phyloP scores from a whole-genome alignment of 2,329 filamentous ascomycete species.

The Xenosphaeropsis pyriputrescens region DNA sequence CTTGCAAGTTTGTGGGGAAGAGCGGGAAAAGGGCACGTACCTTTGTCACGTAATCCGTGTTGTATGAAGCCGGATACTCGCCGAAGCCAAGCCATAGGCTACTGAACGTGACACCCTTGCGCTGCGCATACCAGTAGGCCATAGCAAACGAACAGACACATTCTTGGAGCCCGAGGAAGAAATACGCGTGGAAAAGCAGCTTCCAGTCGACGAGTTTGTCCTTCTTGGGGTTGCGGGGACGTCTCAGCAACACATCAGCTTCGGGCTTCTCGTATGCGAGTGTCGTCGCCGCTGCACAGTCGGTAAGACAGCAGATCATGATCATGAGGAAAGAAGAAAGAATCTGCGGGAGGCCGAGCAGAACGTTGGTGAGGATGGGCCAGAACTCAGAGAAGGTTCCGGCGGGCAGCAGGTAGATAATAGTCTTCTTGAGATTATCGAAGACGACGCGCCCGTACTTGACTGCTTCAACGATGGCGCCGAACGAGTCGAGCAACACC shows the following conservation, averaged over 20 bases:
- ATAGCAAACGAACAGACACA: conserved; percentile 44
- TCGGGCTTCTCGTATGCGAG: conserved; percentile 66
- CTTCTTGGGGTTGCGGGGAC: conserved; percentile 51
- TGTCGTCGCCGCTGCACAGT: conserved; percentile 56
- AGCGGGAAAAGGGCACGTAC: conserved; percentile 41
- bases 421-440: conserved; percentile 62
- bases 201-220: conserved; percentile 60
- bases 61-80: conserved; percentile 48
- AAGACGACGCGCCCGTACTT: conserved; percentile 64
- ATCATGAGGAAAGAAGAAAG: conserved; percentile 41
- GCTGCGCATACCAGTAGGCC: conserved; percentile 48
- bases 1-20: conserved; percentile 49
- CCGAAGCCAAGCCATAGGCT: conserved; percentile 53
- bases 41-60: conserved; percentile 44
- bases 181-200: conserved; percentile 58
- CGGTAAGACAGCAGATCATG: conserved; percentile 45
- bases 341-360: conserved; percentile 43
- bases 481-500: conserved; percentile 53
- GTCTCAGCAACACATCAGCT: conserved; percentile 55
- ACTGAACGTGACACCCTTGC: conserved; percentile 46
- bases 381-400: conserved; percentile 42
- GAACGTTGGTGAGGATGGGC: conserved; percentile 43
- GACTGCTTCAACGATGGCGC: conserved; percentile 57
- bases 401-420: conserved; percentile 42
- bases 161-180: conserved; percentile 49